Evolutionary conservation across 208 protist species (phyloP), one percentile per base, ranked within the genome.

Genomic region (Trypanosoma platydactyli): DNA sequence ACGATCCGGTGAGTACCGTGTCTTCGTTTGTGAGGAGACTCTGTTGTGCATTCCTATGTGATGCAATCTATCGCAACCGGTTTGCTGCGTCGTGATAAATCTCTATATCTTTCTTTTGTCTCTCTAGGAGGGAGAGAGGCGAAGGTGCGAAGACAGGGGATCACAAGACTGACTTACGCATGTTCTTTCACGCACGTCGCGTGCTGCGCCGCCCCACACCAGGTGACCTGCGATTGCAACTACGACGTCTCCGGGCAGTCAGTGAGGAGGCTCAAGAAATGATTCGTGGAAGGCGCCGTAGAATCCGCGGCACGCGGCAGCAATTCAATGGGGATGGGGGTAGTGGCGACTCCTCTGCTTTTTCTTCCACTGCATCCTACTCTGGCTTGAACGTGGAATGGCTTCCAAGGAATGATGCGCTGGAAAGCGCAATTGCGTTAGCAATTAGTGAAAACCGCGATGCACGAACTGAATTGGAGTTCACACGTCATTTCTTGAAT

Each of bases 351-450:
- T 61, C 38, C 30, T 54, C 53, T 27, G 35, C 60, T 30, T 58
- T 33, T 40, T 53, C 45, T 24, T 57, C 55, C 20, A 41, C 68
- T 22, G 41, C 59, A 1, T 53, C 68, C 18, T 40, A n/a, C 46
- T 5, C 52, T 24, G 54, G 61, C 5, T 22, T 57, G 22, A 51
- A 51, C 49, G 60, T 79, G 25, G 45, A 73, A 9, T 73, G 84
- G 29, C 77, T 95, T n/a, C 90, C 90, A 0, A 66, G 58, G 18
- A 95, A 93, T 56, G 67, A 79, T 22, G 76, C 69, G 0, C 65
- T 95, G n/a, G 87, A 93, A 69, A 81, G 79, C 5, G 80, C 90
- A 1, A 85, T 93, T 45, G 90, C 90, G 33, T 79, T 91, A 15
- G 74, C 81, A 6, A 81, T 95, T 29, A 80, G 77, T 74, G 75